A percentile compares a stretch with the other conserved stretches of the same genome.
phyloP scores from a whole-genome alignment of 31 red algal genomes.

The Asparagopsis taxiformis region DNA sequence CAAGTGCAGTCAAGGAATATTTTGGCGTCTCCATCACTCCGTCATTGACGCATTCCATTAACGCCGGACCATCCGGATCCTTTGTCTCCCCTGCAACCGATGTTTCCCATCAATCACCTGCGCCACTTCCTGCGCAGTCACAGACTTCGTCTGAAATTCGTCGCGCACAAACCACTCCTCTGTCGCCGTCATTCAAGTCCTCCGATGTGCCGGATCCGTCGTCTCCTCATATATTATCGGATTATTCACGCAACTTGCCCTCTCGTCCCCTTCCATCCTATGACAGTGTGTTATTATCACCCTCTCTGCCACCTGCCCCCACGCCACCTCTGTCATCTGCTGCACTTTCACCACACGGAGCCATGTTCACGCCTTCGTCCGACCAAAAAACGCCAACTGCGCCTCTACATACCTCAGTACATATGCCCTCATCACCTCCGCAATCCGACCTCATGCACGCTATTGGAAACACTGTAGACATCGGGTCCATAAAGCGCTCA shows the following conservation, averaged over 20 bases:
- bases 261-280: not conserved
- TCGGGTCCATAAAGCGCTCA: not conserved
- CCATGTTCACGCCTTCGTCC: not conserved
- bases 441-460: not conserved
- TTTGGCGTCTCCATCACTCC: conserved; percentile 30
- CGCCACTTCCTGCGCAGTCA: not conserved
- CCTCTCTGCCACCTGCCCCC: not conserved
- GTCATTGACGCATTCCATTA: not conserved
- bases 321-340: not conserved
- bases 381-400: not conserved
- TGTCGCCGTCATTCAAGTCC: not conserved
- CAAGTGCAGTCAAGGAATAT: conserved; percentile 55
- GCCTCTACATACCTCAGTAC: not conserved
- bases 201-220: not conserved
- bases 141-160: not conserved
- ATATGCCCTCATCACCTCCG: not conserved
- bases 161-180: not conserved
- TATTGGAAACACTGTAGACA: not conserved
- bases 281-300: not conserved
- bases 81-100: not conserved
- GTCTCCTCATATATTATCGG: not conserved
- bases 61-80: not conserved
- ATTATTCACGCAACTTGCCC: not conserved
- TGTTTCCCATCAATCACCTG: not conserved
- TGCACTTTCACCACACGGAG: not conserved